Base-by-base conservation (phyloP, 2,329 filamentous ascomycete genomes). In the Penicillium sp. region DNA sequence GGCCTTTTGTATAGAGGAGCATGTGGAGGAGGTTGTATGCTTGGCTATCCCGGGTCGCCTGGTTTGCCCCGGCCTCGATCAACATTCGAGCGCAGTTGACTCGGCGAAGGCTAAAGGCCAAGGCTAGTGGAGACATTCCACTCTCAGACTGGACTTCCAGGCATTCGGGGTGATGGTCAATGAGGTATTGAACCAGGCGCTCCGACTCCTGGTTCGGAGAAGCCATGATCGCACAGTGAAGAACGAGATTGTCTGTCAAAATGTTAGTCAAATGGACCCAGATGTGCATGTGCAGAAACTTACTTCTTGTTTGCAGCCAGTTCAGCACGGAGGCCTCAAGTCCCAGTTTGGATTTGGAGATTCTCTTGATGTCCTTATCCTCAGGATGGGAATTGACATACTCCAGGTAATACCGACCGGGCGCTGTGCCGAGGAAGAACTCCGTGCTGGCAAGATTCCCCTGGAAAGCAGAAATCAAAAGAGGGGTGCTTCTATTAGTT, bases 351-450 rank as follows among this genome's bases (percentile, higher is more conserved):
- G 79, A 74, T 40, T 82, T 72, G 3, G 75, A 77, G 4, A 93
- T 72, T 49, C 80, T 79, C 59, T 81, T 79, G 40, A 92, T 68
- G 33, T 81, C 76, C 43, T 77, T 69, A 46, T 87, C 79, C 1
- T 73, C 66, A 55, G 22, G 22, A 25, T 25, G 22, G 8, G 22
- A 25, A 25, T 82, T 79, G 0, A 83, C 77, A 62, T 90, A 93
- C 38, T 88, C 81, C 22, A 77, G 68, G 61, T 93, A 93, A 46
- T 80, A 75, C 25, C 82, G 77, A 57, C 81, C 70, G 0, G 89
- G 87, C 0, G 81, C 79, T 53, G 88, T 86, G 49, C 86, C 83
- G 47, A 89, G 68, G 65, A 92, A 88, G 81, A 87, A 95, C 62
- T 93, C 83, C 0, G 89, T 80, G 14, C 79, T 78, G 33, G 85